phyloP scores from a whole-genome alignment of 1,284 basidiomycete species.

The Vanrija humicola region DNA sequence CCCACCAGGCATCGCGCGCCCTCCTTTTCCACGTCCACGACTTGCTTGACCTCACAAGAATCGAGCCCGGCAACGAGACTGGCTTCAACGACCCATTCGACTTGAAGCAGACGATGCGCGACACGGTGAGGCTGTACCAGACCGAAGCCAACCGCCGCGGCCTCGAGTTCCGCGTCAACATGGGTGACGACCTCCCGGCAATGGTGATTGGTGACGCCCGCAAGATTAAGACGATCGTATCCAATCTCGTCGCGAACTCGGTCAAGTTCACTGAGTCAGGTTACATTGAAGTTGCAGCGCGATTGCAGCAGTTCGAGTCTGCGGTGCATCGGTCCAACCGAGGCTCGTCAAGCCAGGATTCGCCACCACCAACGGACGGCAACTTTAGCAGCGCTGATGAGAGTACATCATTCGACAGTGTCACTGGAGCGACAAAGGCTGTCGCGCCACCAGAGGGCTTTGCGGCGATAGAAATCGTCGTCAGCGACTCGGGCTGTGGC shows the following conservation, averaged over 20 bases:
- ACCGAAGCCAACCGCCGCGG: slow-evolving; percentile 68
- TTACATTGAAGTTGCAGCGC: slow-evolving; percentile 62
- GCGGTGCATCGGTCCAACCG: not conserved
- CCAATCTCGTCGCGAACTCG: slow-evolving; percentile 78
- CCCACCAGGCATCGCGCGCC: slow-evolving; percentile 76
- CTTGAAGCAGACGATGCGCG: slow-evolving; percentile 62
- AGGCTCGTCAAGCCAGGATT: not conserved
- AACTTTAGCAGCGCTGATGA: too few species aligned
- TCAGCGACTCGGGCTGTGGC: slow-evolving; percentile 74
- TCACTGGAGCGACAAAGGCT: slow-evolving; percentile 3
- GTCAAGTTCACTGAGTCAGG: slow-evolving; percentile 74
- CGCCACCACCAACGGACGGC: not conserved
- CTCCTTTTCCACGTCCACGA: slow-evolving; percentile 82
- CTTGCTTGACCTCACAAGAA: slow-evolving; percentile 73
- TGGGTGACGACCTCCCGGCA: slow-evolving; percentile 55
- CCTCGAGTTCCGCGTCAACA: slow-evolving; percentile 62
- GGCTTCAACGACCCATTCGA: slow-evolving; percentile 80
- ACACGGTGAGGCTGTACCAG: slow-evolving; percentile 58
- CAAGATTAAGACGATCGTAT: slow-evolving; percentile 75
- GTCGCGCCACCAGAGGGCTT: slow-evolving; percentile 7
- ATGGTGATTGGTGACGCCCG: slow-evolving; percentile 66
- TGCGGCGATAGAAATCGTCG: slow-evolving; percentile 66
- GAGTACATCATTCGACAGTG: not conserved
- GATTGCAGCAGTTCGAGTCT: slow-evolving; percentile 7
- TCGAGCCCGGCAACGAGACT: slow-evolving; percentile 75